Conservation (phyloP, 75 land plant species). For the Picea glauca region DNA sequence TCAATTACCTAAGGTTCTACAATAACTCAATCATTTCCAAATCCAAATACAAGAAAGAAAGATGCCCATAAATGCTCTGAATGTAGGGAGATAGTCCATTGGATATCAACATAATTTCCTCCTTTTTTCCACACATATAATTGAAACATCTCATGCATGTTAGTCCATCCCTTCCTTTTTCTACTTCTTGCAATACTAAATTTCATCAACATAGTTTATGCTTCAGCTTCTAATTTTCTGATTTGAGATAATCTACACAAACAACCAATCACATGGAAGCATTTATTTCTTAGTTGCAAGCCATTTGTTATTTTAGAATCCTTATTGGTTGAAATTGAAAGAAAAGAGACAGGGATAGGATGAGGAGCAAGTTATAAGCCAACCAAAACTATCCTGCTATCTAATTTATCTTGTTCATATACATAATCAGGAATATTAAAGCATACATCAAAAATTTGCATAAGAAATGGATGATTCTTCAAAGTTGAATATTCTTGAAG, state of each 20-base stretch:
- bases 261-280: slow-evolving; percentile 33
- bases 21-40: slow-evolving; percentile 51
- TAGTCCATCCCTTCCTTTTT: slow-evolving; percentile 41
- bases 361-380: slow-evolving; percentile 83
- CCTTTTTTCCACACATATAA: slow-evolving; percentile 68
- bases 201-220: slow-evolving; percentile 56
- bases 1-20: slow-evolving; percentile 80
- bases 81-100: slow-evolving; percentile 40
- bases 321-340: slow-evolving; percentile 59
- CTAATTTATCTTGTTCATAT: slow-evolving; percentile 54
- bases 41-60: slow-evolving; percentile 66
- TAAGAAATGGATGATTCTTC: slow-evolving; percentile 54
- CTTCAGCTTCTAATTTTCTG: slow-evolving; percentile 63
- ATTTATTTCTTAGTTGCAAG: slow-evolving; percentile 26
- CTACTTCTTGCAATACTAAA: slow-evolving; percentile 67
- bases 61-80: slow-evolving; percentile 87
- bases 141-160: slow-evolving; percentile 63
- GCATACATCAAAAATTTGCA: slow-evolving; percentile 85
- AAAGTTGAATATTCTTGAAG: slow-evolving; percentile 45
- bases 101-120: slow-evolving; percentile 25
- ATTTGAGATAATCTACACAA: slow-evolving; percentile 35
- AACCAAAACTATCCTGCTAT: slow-evolving; percentile 67
- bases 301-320: slow-evolving; percentile 24
- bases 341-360: slow-evolving; percentile 54
- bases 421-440: slow-evolving; percentile 75